Conservation (phyloP, 139 green algal species). For the Chlamydomonas schloesseri region DNA sequence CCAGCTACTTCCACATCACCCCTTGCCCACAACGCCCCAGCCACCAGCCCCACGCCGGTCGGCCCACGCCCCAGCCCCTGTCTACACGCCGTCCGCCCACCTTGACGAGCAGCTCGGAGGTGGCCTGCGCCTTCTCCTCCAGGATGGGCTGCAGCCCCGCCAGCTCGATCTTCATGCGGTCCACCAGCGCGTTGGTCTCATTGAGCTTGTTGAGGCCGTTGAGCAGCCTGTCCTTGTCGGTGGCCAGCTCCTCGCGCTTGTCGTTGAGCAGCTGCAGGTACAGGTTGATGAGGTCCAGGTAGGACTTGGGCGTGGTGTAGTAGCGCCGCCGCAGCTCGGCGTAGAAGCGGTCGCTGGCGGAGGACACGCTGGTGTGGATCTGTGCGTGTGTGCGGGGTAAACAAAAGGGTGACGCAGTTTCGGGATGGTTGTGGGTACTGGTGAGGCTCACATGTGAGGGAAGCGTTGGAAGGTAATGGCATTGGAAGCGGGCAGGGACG, state of each 20-base stretch:
- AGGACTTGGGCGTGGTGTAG: slow-evolving; percentile 92
- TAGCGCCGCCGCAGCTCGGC: slow-evolving; percentile 74
- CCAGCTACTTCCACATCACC: no score
- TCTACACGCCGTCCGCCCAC: slow-evolving; percentile 1
- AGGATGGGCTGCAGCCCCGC: slow-evolving; percentile 81
- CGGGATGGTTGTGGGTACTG: no score
- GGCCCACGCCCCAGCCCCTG: no score
- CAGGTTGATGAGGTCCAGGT: slow-evolving; percentile 90
- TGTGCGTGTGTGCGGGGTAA: no score
- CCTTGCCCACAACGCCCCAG: no score
- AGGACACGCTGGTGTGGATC: slow-evolving; percentile 78
- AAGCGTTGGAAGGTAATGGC: no score
- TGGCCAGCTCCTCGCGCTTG: slow-evolving; percentile 60
- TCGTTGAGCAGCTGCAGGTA: slow-evolving; percentile 79
- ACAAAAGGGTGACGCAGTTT: no score
- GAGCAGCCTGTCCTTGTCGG: slow-evolving; percentile 75
- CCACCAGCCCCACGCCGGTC: no score
- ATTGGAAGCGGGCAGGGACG: no score
- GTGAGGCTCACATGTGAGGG: no score
- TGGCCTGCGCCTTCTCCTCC: slow-evolving; percentile 77
- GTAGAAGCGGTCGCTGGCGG: slow-evolving; percentile 70
- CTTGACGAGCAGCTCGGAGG: slow-evolving; percentile 76
- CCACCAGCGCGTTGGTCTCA: slow-evolving; percentile 85
- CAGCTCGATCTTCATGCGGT: slow-evolving; percentile 84
- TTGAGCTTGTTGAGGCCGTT: slow-evolving; percentile 88